Evolutionary conservation across 148 eudicot species (phyloP), one percentile per base, ranked within the genome.

Genomic region (Limonium bicolor): DNA sequence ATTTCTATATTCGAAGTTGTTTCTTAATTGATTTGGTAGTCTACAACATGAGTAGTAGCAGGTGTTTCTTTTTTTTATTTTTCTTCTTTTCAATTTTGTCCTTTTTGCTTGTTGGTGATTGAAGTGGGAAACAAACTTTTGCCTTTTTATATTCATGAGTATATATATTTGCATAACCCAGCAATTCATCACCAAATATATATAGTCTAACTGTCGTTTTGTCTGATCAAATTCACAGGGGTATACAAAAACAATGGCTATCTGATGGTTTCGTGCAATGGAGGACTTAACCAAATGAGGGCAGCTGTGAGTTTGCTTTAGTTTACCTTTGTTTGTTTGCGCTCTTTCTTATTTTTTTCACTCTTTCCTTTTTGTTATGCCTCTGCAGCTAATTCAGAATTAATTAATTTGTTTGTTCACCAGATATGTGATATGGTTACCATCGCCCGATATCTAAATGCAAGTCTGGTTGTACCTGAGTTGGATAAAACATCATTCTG

Each of bases 401-500:
- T 41, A 5, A 1, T 41, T 15, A 2, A 2, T 15, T 15, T 6
- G 6, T 5, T 5, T 30, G 16, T 18, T 43, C 14, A n/a, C 13
- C 59, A 70, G 76, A 70, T 70, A 23, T 70, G 76, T 44, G 76
- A 70, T 48, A 70, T 70, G 76, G 76, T 70, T 20, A 44, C 71
- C 2, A 61, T 70, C 18, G 76, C 76, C 20, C 57, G 76, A 61
- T 53, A 61, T 25, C 37, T 70, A 6, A 70, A 70, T 35, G 50
- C 58, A 29, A 70, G 71, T 5, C 71, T 70, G 6, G 50, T 70
- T 16, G 67, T 70, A 23, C 76, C 76, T 14, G 64, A 70, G 31
- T 45, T 70, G 9, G 76, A 70, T 44, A 70, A 70, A 53, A 34
- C 58, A 13, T 70, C 76, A 0, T 70, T 70, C 48, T 70, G 76